Percentiles rank a stretch among this genome's conserved stretches.
Evolutionary conservation across 805 yeast species (phyloP).

Genomic region (Lipomyces lipofer): DNA sequence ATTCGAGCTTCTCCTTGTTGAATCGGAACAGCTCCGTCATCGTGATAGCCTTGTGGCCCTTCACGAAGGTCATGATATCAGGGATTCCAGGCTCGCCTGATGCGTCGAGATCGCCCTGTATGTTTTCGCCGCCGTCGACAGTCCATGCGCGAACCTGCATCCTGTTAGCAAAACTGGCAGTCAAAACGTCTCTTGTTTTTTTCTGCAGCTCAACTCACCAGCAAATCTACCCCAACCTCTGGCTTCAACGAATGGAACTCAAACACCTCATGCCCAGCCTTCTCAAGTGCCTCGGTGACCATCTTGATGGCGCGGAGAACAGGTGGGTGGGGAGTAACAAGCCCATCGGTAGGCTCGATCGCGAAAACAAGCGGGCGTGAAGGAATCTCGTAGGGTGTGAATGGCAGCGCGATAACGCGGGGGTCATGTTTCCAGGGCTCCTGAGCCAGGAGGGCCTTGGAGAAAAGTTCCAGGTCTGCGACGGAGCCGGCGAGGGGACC

Average conservation of each 20-base stretch:
- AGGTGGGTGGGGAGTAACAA: constrained; percentile 53
- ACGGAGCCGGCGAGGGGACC: constrained; percentile 57
- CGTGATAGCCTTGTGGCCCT: constrained; percentile 23
- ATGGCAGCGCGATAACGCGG: constrained; percentile 45
- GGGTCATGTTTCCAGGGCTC: constrained; percentile 51
- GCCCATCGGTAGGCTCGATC: constrained; percentile 46
- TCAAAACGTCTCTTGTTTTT: too few species aligned
- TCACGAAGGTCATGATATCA: constrained; percentile 25
- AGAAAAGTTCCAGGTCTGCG: constrained; percentile 53
- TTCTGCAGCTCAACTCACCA: too few species aligned
- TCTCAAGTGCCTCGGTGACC: constrained; percentile 35
- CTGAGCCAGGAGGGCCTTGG: constrained; percentile 42
- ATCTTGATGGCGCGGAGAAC: constrained; percentile 48
- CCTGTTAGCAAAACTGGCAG: not conserved
- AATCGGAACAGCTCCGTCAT: constrained; percentile 20
- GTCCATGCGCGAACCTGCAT: constrained; percentile 25
- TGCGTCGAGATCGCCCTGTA: constrained; percentile 26
- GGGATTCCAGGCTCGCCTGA: constrained; percentile 33
- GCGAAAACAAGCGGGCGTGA: constrained; percentile 46
- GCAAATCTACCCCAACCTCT: constrained; percentile 19
- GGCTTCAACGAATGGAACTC: constrained; percentile 47
- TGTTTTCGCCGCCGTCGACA: constrained; percentile 31
- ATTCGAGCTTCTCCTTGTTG: constrained; percentile 31
- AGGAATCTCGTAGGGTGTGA: constrained; percentile 37
- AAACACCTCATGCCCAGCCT: constrained; percentile 53